These are phyloP conservation scores for Phytophthora sansomeana DNA, from an alignment of 352 stramenopile genomes.

Conservation along the genomic window DNA sequence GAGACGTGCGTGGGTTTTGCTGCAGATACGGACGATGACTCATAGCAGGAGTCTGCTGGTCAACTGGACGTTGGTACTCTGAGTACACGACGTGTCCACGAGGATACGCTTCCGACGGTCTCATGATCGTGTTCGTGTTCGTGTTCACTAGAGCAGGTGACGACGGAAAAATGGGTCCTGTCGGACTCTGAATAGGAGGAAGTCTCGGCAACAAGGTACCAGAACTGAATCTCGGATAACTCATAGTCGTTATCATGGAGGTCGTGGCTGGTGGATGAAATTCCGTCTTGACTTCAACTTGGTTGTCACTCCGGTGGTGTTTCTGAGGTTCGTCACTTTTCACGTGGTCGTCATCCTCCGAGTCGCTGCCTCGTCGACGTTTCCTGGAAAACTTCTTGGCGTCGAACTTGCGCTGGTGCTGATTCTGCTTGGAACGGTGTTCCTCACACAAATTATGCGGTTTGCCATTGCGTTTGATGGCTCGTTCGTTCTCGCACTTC, in stretches of 20 bases:
- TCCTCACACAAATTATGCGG: slow-evolving; percentile 83
- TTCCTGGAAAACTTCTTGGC: slow-evolving; percentile 80
- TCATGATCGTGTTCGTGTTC: slow-evolving; percentile 6
- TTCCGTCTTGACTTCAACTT: background rate
- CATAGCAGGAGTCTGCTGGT: background rate
- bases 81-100: slow-evolving; percentile 10
- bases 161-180: slow-evolving; percentile 13
- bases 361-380: slow-evolving; percentile 36
- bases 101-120: slow-evolving; percentile 19
- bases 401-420: slow-evolving; percentile 87
- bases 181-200: slow-evolving; percentile 23
- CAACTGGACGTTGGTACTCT: slow-evolving; percentile 1
- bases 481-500: slow-evolving; percentile 85
- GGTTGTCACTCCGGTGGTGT: slow-evolving; percentile 13
- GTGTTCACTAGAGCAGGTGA: slow-evolving; percentile 3
- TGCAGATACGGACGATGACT: slow-evolving; percentile 26
- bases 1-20: background rate
- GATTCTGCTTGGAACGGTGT: slow-evolving; percentile 81
- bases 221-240: background rate
- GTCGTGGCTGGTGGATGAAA: background rate
- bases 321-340: background rate
- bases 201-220: slow-evolving; percentile 1
- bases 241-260: slow-evolving; percentile 14
- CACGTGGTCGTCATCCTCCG: slow-evolving; percentile 24
- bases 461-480: slow-evolving; percentile 81